Percentiles rank a stretch among this genome's conserved stretches.
These are phyloP conservation scores for Harringtonia lauricola DNA, from an alignment of 2,329 filamentous ascomycete species.

Conservation along the genomic window DNA sequence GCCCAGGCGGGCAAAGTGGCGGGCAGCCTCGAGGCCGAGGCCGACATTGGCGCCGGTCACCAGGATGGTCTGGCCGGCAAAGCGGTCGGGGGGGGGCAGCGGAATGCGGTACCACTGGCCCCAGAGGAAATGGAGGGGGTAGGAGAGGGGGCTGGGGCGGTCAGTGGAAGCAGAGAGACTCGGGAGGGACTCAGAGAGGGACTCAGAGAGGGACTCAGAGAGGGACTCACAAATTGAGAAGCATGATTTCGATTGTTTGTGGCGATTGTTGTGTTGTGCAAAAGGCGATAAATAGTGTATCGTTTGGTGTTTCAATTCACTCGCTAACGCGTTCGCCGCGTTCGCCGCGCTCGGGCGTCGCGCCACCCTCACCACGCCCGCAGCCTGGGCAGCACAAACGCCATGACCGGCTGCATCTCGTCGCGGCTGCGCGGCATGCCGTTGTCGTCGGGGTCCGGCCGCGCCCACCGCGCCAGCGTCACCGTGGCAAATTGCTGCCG, in stretches of 20 bases:
- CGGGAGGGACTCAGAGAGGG: too few species aligned
- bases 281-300: too few species aligned
- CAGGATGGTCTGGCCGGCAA: slow-evolving; percentile 19
- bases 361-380: slow-evolving; percentile 9
- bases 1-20: slow-evolving; percentile 24
- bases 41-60: slow-evolving; percentile 28
- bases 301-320: too few species aligned
- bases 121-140: slow-evolving; percentile 9
- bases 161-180: neutral
- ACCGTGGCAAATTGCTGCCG: slow-evolving; percentile 57
- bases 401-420: slow-evolving; percentile 86
- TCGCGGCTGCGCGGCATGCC: slow-evolving; percentile 74
- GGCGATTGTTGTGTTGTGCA: too few species aligned
- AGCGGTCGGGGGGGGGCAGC: slow-evolving; percentile 11
- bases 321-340: too few species aligned
- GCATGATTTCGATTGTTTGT: too few species aligned
- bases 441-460: slow-evolving; percentile 43
- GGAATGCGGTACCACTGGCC: slow-evolving; percentile 12
- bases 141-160: slow-evolving; percentile 4
- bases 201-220: neutral
- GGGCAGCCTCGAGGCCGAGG: slow-evolving; percentile 25
- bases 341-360: too few species aligned
- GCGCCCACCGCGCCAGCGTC: slow-evolving; percentile 55
- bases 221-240: too few species aligned
- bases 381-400: slow-evolving; percentile 41